A percentile compares a stretch with the other conserved stretches of the same genome.
phyloP scores from a whole-genome alignment of 768 basidiomycete genomes.

The Mycena venus region DNA sequence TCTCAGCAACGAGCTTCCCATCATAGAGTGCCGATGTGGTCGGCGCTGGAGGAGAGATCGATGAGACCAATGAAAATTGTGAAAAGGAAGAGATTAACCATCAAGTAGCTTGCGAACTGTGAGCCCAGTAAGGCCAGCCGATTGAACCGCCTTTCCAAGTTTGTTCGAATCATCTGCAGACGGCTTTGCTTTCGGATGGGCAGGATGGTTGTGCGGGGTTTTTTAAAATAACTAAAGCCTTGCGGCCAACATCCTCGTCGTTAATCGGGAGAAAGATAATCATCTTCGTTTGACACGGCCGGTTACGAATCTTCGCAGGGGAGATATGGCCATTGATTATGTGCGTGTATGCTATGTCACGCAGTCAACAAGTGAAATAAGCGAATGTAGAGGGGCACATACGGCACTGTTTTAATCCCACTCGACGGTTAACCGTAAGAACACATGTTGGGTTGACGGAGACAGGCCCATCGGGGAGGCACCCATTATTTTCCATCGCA shows the following conservation, averaged over 20 bases:
- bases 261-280: conserved; percentile 14
- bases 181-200: conserved; percentile 16
- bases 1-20: neutral
- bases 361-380: neutral
- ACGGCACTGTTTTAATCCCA: conserved; percentile 13
- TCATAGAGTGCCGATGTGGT: neutral
- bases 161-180: neutral
- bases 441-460: neutral
- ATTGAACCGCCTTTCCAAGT: neutral
- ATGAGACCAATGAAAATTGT: neutral
- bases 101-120: neutral
- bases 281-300: neutral
- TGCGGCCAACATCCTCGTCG: neutral
- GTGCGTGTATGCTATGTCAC: neutral
- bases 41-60: neutral
- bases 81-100: neutral
- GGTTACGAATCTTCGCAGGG: neutral
- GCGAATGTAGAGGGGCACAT: neutral
- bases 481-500: conserved; percentile 8
- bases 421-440: conserved; percentile 10
- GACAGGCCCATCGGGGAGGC: neutral
- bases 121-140: neutral
- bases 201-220: conserved; percentile 18
- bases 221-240: neutral
- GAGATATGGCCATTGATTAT: neutral